These are phyloP conservation scores for Exophiala sp. DNA, from an alignment of 2,329 filamentous ascomycete species.

Conservation along the genomic window DNA sequence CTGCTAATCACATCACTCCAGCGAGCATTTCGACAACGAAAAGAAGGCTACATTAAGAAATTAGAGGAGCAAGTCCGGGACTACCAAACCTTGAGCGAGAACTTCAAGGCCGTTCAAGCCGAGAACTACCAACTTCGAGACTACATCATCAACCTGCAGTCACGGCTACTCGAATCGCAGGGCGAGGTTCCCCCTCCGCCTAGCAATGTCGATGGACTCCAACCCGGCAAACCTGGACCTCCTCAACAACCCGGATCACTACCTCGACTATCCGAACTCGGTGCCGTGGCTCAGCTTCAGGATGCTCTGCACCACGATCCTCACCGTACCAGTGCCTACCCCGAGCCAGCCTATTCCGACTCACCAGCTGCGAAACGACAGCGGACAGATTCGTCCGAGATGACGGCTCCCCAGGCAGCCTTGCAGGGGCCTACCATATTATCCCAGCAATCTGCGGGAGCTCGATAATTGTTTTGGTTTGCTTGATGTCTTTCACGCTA, in stretches of 20 bases:
- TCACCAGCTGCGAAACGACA: slow-evolving; percentile 18
- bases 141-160: slow-evolving; percentile 87
- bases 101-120: slow-evolving; percentile 70
- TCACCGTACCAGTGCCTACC: slow-evolving; percentile 20
- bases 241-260: slow-evolving; percentile 19
- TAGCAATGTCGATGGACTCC: slow-evolving; percentile 29
- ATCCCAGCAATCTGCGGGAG: slow-evolving; percentile 14
- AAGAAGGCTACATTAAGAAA: slow-evolving; percentile 97
- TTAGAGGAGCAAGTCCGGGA: slow-evolving; percentile 90
- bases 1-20: slow-evolving; percentile 38
- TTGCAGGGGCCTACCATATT: slow-evolving; percentile 25
- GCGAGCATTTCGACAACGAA: slow-evolving; percentile 94
- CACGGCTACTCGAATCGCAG: slow-evolving; percentile 73
- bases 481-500: background rate
- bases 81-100: slow-evolving; percentile 66
- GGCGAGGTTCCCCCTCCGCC: slow-evolving; percentile 63
- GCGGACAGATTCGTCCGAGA: slow-evolving; percentile 21
- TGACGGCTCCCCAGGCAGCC: slow-evolving; percentile 24
- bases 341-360: slow-evolving; percentile 24
- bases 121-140: slow-evolving; percentile 90
- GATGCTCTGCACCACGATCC: slow-evolving; percentile 19
- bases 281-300: slow-evolving; percentile 15
- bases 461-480: background rate
- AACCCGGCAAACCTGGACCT: slow-evolving; percentile 25
- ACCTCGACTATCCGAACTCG: slow-evolving; percentile 24